A percentile compares a stretch with the other conserved stretches of the same genome.
Conservation (phyloP, 192 early-diverging fungal species). For the Coemansia sp. region DNA sequence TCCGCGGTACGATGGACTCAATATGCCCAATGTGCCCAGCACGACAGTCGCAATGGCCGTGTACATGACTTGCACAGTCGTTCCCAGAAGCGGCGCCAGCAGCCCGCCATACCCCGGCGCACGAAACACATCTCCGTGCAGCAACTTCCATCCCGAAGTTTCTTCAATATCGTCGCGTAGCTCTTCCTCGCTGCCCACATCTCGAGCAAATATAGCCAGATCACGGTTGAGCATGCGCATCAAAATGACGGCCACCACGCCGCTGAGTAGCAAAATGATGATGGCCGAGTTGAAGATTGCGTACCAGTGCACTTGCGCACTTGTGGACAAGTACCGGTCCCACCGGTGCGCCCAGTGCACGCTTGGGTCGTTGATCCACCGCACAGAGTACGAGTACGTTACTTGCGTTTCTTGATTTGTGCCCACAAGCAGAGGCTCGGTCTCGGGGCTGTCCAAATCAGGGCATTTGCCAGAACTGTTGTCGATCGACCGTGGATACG, state of each 20-base stretch:
- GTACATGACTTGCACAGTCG: constrained; percentile 68
- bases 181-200: constrained; percentile 42
- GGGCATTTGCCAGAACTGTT: constrained; percentile 37
- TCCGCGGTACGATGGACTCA: constrained; percentile 68
- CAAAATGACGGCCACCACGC: constrained; percentile 66
- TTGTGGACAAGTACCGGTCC: constrained; percentile 62
- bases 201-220: constrained; percentile 34
- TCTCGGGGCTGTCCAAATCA: constrained; percentile 5
- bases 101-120: constrained; percentile 63
- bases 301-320: constrained; percentile 65
- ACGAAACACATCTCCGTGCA: constrained; percentile 78
- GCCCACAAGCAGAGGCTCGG: constrained; percentile 25
- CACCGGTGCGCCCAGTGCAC: constrained; percentile 62
- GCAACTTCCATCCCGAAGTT: constrained; percentile 70
- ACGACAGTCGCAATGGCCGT: constrained; percentile 57
- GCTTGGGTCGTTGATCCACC: constrained; percentile 61
- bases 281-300: constrained; percentile 70
- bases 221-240: constrained; percentile 68
- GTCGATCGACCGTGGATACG: constrained; percentile 61
- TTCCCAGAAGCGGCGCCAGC: constrained; percentile 71
- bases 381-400: constrained; percentile 71
- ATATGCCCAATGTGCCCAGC: constrained; percentile 59
- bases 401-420: constrained; percentile 35
- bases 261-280: constrained; percentile 65
- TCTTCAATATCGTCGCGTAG: constrained; percentile 67